Percentiles rank a stretch among this genome's conserved stretches.
phyloP scores from a whole-genome alignment of 1,139 yeast genomes.

The Protomyces lactucae-debilis region DNA sequence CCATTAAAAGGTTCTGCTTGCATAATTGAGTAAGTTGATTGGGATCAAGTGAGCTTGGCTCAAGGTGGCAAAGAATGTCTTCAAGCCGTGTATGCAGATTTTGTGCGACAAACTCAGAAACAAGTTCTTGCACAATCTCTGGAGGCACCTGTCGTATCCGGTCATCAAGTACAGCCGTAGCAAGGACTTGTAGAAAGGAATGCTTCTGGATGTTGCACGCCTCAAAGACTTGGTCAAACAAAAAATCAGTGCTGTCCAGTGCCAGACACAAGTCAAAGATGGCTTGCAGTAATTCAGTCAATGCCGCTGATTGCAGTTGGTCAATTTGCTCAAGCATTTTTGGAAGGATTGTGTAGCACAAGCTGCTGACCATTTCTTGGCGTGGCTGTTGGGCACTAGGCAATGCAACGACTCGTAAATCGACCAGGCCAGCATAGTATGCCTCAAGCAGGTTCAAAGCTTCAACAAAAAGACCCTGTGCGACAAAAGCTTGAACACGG shows the following conservation, averaged over 20 bases:
- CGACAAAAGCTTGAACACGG: slow-evolving; percentile 48
- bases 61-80: slow-evolving; percentile 60
- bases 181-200: slow-evolving; percentile 50
- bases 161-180: slow-evolving; percentile 49
- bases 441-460: slow-evolving; percentile 56
- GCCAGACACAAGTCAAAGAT: slow-evolving; percentile 43
- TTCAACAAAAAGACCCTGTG: slow-evolving; percentile 47
- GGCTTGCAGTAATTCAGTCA: background rate
- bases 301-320: background rate
- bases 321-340: slow-evolving; percentile 45
- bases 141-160: slow-evolving; percentile 56
- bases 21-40: slow-evolving; percentile 65
- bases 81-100: slow-evolving; percentile 52
- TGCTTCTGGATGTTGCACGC: slow-evolving; percentile 39
- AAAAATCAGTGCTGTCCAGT: slow-evolving; percentile 41
- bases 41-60: slow-evolving; percentile 62
- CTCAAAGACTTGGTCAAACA: slow-evolving; percentile 56
- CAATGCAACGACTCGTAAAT: slow-evolving; percentile 50
- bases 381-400: slow-evolving; percentile 49
- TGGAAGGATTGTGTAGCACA: slow-evolving; percentile 42
- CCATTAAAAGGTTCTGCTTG: slow-evolving; percentile 50
- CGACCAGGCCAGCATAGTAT: slow-evolving; percentile 52
- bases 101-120: slow-evolving; percentile 46
- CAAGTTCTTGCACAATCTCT: slow-evolving; percentile 54
- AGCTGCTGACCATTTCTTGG: slow-evolving; percentile 49